Conservation (phyloP, 129 eudicot genomes). For the Centella asiatica region DNA sequence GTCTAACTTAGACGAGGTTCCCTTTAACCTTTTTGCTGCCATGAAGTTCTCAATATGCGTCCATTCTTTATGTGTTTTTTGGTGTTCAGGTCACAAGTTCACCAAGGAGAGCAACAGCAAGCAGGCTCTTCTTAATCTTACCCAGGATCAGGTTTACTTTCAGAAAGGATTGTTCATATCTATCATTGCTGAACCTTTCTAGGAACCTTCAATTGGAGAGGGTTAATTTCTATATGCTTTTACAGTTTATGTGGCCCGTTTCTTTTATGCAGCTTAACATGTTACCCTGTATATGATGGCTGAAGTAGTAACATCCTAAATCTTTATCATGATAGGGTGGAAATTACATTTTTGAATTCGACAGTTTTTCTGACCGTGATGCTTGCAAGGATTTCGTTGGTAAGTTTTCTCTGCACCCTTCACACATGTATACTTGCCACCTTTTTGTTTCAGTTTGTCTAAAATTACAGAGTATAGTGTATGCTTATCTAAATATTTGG, state of each 20-base stretch:
- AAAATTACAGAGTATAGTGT: too few species aligned
- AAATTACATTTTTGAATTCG: conserved; percentile 69
- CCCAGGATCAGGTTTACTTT: conserved; percentile 49
- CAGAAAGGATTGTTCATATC: background rate
- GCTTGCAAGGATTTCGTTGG: conserved; percentile 79
- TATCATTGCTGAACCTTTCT: background rate
- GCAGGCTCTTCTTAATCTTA: conserved; percentile 70
- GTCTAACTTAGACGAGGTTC: background rate
- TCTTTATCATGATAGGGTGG: conserved; percentile 39
- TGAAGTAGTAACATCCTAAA: background rate
- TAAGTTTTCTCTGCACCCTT: conserved; percentile 21
- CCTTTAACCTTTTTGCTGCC: background rate
- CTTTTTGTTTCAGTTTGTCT: background rate
- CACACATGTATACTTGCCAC: background rate
- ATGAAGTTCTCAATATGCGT: conserved; percentile 12
- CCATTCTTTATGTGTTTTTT: conserved; percentile 2
- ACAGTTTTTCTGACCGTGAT: conserved; percentile 74
- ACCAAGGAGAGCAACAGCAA: conserved; percentile 56
- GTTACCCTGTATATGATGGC: background rate
- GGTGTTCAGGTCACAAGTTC: conserved; percentile 56
- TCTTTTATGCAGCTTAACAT: background rate
- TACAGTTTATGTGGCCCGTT: background rate
- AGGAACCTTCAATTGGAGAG: background rate
- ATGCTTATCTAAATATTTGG: too few species aligned
- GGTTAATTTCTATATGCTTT: conserved; percentile 7